A percentile compares a stretch with the other conserved stretches of the same genome.
Evolutionary conservation across 1,284 basidiomycete species (phyloP).

Genomic region (Phellopilus nigrolimitatus): DNA sequence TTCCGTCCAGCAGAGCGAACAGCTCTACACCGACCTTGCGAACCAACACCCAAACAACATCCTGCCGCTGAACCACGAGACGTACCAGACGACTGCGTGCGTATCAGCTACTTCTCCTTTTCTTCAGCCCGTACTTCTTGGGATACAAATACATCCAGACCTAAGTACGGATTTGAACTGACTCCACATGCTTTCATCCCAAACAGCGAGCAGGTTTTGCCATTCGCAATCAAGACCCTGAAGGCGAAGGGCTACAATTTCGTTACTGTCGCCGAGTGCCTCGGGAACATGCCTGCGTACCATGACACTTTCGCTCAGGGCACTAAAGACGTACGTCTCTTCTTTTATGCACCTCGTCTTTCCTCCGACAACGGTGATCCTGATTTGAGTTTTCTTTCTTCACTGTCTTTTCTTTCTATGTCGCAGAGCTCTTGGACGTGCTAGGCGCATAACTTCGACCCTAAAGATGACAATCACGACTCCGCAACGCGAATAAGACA

Average conservation of each 20-base stretch:
- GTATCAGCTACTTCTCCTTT: constrained; percentile 11
- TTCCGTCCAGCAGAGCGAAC: constrained; percentile 30
- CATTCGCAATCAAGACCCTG: constrained; percentile 25
- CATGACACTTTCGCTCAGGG: constrained; percentile 1
- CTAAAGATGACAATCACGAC: too few relatives aligned
- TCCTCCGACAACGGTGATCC: too few relatives aligned
- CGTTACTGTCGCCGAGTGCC: constrained; percentile 42
- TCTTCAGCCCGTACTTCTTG: neutral
- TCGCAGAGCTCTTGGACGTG: constrained; percentile 19
- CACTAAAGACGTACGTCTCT: constrained; percentile 15
- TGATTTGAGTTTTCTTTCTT: too few relatives aligned
- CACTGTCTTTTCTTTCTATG: neutral
- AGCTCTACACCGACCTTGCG: constrained; percentile 29
- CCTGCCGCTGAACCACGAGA: constrained; percentile 43
- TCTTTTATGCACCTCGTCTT: neutral
- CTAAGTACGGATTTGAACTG: too few relatives aligned
- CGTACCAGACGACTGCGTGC: constrained; percentile 36
- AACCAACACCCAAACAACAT: constrained; percentile 33
- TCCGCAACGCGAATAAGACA: too few relatives aligned
- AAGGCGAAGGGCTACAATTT: constrained; percentile 36
- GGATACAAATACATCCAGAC: neutral
- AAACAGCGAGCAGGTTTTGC: constrained; percentile 24
- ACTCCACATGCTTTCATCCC: neutral
- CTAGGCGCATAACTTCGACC: too few relatives aligned
- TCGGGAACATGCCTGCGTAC: constrained; percentile 31